phyloP scores from a whole-genome alignment of 306 rosid genomes.

The Sicyos edulis region DNA sequence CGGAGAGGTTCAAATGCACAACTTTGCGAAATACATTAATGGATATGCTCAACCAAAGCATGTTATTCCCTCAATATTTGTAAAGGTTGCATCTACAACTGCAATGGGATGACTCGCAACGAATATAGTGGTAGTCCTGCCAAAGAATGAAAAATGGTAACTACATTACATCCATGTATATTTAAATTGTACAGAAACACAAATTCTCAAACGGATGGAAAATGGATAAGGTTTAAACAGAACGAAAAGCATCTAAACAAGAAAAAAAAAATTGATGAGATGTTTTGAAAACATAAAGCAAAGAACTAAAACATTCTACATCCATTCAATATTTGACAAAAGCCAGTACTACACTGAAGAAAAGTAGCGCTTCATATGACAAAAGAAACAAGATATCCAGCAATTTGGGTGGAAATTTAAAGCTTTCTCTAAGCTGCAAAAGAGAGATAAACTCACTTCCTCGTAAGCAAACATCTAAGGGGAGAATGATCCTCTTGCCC shows the following conservation, averaged over 20 bases:
- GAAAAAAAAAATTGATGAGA: background rate
- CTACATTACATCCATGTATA: background rate
- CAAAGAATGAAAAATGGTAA: conserved; percentile 23
- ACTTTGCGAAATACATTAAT: conserved; percentile 56
- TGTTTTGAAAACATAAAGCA: background rate
- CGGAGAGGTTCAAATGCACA: conserved; percentile 58
- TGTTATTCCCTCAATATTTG: conserved; percentile 33
- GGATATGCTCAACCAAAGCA: conserved; percentile 65
- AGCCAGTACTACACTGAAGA: conserved; percentile 3
- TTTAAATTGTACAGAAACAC: background rate
- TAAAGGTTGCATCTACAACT: conserved; percentile 28
- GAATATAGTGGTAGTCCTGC: conserved; percentile 36
- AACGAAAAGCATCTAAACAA: background rate
- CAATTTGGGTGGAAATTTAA: background rate
- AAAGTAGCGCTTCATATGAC: background rate
- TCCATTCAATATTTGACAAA: conserved; percentile 4
- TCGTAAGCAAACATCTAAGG: background rate
- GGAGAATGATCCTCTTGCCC: too few relatives aligned
- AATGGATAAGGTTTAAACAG: background rate
- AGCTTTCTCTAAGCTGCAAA: background rate
- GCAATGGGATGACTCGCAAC: conserved; percentile 16
- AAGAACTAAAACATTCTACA: background rate
- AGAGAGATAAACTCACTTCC: too few relatives aligned
- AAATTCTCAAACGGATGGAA: conserved; percentile 4
- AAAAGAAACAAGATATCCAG: background rate